phyloP scores from a whole-genome alignment of 2,329 filamentous ascomycete species.

The Trichoderma semiorbis region DNA sequence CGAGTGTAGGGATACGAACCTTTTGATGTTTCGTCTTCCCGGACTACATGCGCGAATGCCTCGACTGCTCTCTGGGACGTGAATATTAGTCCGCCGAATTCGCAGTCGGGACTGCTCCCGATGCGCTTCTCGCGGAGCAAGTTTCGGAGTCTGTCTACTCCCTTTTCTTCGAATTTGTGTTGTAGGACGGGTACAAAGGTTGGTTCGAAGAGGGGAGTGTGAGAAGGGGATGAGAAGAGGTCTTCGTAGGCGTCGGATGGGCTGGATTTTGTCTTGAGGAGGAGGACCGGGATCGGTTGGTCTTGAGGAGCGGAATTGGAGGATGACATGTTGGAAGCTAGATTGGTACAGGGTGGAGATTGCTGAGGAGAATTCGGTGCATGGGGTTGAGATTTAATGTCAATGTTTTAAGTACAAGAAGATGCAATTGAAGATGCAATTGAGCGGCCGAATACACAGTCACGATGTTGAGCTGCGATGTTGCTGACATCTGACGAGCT shows the following conservation, averaged over 20 bases:
- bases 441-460: not conserved
- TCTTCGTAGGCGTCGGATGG: constrained; percentile 72
- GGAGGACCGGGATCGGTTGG: constrained; percentile 50
- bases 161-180: constrained; percentile 62
- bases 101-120: constrained; percentile 31
- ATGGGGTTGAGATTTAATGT: not conserved
- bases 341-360: not conserved
- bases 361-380: not conserved
- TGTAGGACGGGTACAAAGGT: constrained; percentile 74
- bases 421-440: not conserved
- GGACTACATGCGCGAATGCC: constrained; percentile 63
- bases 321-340: not conserved
- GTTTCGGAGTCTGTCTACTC: constrained; percentile 50
- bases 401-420: not conserved
- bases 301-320: constrained; percentile 4
- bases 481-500: not conserved
- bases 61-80: constrained; percentile 83
- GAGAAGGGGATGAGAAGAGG: constrained; percentile 48
- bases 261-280: constrained; percentile 74
- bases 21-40: constrained; percentile 33
- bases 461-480: not conserved
- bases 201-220: constrained; percentile 53
- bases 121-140: constrained; percentile 47
- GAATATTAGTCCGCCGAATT: constrained; percentile 76
- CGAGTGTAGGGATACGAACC: not conserved